Evolutionary conservation across 257 asterid species (phyloP), one percentile per base, ranked within the genome.

Genomic region (Mitragyna speciosa): DNA sequence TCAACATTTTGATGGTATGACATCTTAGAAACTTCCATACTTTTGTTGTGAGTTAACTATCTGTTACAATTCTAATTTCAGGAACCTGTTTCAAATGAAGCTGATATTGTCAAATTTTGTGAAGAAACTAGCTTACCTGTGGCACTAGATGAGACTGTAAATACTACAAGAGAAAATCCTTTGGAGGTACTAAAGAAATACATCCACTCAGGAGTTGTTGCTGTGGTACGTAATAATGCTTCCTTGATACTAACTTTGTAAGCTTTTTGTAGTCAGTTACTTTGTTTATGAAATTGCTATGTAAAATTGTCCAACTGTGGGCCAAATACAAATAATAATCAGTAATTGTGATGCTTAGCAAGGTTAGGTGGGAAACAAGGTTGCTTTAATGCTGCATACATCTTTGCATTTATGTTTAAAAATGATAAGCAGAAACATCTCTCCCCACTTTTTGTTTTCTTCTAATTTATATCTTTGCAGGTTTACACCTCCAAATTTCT

Each of bases 91-190:
- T 77, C 82, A 30, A 83, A 90, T 56, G 95, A 84, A 84, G 94
- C 91, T 28, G 95, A 94, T 80, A 91, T 96, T 70, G 79, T 90
- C 80, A 94, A 81, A 87, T 96, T 96, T 88, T 94, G 94, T 28
- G 89, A 88, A 82, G 97, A 90, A 87, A 91, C 97, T 65, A 96
- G 95, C 80, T 66, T 94, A 74, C 92, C 98, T 6, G 99, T 96
- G 87, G 99, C 99, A 45, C 88, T 96, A 76, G 99, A 96, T 80
- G 99, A 96, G 86, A 92, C 97, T 72, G 79, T 96, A 82, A 90
- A 92, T 89, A 70, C 41, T 80, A 83, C 82, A 28, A 72, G 80
- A 76, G 89, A 84, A 70, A 84, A 88, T 72, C 92, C 89, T 77
- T 88, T 86, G 56, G 83, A 86, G 61, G 82, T 86, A 80, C 95